Base-by-base conservation (phyloP, 768 basidiomycete species). In the Kwoniella sp. region DNA sequence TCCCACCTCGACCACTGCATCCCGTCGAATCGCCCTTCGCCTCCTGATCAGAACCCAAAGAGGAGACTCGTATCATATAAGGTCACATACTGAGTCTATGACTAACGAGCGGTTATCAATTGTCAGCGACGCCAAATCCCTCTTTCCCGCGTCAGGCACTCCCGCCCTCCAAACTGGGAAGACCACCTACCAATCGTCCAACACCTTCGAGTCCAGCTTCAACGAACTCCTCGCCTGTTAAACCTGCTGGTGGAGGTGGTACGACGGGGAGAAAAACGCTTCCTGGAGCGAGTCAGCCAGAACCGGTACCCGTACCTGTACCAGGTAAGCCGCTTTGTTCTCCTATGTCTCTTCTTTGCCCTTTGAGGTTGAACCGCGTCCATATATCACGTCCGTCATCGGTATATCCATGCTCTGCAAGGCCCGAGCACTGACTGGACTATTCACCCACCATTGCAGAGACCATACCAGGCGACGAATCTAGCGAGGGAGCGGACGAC, bases 131-230 rank as follows among this genome's bases (percentile, higher is more conserved):
- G 63, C 59, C 63, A 17, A 65, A 61, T 6, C 63, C 70, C 7
- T 46, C 64, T 9, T 62, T 68, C 47, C 65, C 48, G 19, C 47
- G 65, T 24, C 46, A 64, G 5, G 53, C 65, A 9, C 58, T 71
- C 19, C 70, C 68, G 27, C 73, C 73, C 21, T 74, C 73, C 48
- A 69, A 68, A 40, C 63, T 74, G 8, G 73, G 73, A n/a, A 65
- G 69, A 60, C 70, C 73, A 48, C 69, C 73, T 12, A 71, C 70
- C 17, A 64, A 55, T 46, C 26, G 63, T 51, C 64, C 47, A 17
- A 56, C n/a, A 29, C 60, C 21, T n/a, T 44, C 56, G 9, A 27
- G 25, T 21, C 26, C 55, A 21, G 29, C 33, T 29, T 56, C 64
- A 17, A 53, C 58, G 1, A 29, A 9, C 22, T 65, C 53, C 1